Conservation (phyloP, 192 early-diverging fungal species). For the Haplosporangium gracile region DNA sequence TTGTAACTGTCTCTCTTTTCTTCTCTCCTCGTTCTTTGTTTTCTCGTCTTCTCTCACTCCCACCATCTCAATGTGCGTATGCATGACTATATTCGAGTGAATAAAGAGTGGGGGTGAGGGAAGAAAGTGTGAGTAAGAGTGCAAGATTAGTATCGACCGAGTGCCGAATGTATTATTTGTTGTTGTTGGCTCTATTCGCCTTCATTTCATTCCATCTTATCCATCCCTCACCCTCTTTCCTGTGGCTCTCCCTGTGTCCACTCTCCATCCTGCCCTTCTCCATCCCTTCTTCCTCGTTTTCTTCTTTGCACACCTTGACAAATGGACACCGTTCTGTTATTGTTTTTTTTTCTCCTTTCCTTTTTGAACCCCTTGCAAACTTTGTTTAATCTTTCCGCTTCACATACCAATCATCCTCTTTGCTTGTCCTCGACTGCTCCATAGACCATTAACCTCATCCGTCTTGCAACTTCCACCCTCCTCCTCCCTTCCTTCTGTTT, state of each 20-base stretch:
- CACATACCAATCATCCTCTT: slow-evolving; percentile 5
- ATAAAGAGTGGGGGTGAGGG: not conserved
- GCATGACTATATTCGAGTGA: not conserved
- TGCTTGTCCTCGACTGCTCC: slow-evolving; percentile 3
- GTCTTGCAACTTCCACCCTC: not conserved
- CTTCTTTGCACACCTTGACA: not conserved
- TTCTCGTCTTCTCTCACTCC: too few relatives aligned
- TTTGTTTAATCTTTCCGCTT: slow-evolving; percentile 13
- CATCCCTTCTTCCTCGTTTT: not conserved
- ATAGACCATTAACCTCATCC: slow-evolving; percentile 10
- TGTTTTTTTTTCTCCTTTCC: not conserved
- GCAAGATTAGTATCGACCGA: not conserved
- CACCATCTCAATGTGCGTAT: too few relatives aligned
- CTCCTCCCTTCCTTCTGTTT: not conserved
- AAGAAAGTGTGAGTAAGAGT: not conserved
- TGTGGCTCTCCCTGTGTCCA: not conserved
- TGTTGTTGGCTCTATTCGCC: not conserved
- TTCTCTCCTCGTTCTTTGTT: too few relatives aligned
- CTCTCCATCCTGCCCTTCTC: not conserved
- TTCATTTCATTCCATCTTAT: not conserved
- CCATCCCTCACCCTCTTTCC: slow-evolving; percentile 1
- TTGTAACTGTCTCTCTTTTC: not conserved
- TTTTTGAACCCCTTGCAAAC: slow-evolving; percentile 24
- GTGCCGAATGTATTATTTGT: not conserved
- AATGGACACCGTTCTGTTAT: not conserved